Evolutionary conservation across 495 filamentous ascomycete species (phyloP).

Genomic region (Echria macrotheca): DNA sequence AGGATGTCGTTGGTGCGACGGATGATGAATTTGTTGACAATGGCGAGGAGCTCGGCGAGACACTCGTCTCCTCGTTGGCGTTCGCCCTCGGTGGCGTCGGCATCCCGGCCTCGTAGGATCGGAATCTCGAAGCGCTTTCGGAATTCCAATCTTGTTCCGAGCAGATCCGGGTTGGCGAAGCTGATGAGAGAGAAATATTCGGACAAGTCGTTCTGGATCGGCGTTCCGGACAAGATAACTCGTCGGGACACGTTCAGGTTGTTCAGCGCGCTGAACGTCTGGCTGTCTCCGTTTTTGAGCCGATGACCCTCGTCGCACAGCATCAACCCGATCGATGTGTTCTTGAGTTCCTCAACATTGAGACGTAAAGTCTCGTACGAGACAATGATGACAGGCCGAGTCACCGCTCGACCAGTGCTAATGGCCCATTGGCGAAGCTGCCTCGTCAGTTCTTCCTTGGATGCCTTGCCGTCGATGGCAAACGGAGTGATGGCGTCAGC

Average conservation of each 20-base stretch:
- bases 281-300: constrained; percentile 95
- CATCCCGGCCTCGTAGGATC: constrained; percentile 88
- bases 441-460: constrained; percentile 82
- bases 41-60: constrained; percentile 67
- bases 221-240: constrained; percentile 94
- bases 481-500: constrained; percentile 88
- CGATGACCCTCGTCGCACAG: constrained; percentile 98
- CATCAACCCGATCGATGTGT: constrained; percentile 84
- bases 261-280: constrained; percentile 87
- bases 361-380: constrained; percentile 95
- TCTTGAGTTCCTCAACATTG: constrained; percentile 80
- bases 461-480: constrained; percentile 92
- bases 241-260: constrained; percentile 82
- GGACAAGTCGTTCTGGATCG: constrained; percentile 95
- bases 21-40: constrained; percentile 99
- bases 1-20: constrained; percentile 96
- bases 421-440: constrained; percentile 96
- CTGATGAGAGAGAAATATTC: constrained; percentile 96
- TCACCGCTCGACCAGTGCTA: constrained; percentile 80
- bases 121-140: constrained; percentile 92
- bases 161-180: constrained; percentile 90
- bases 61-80: constrained; percentile 80
- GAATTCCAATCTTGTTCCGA: constrained; percentile 87
- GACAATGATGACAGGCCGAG: constrained; percentile 95
- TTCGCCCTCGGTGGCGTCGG: constrained; percentile 78